Base-by-base conservation (phyloP, 345 rosid genomes). In the Schrenkiella parvula region DNA sequence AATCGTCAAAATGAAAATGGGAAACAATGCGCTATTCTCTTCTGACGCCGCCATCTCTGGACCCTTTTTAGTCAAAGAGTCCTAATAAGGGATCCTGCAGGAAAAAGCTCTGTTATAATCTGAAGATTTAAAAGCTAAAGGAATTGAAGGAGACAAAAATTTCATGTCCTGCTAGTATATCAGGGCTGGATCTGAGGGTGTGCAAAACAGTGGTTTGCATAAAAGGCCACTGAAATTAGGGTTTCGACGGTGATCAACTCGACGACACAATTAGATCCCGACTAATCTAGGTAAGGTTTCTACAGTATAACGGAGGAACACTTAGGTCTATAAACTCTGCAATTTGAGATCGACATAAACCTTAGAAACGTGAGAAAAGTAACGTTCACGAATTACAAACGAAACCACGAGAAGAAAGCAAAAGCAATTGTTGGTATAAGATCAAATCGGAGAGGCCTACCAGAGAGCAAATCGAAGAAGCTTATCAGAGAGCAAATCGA, bases 1-100 rank as follows among this genome's bases (percentile, higher is more conserved):
- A 55, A 92, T 90, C 38, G 99, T 95, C 84, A 95, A 83, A 64
- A 95, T 87, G 72, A 95, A 95, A 73, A 92, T 95, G 4, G 99
- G 99, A 82, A 95, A 95, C 85, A 92, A 55, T 0, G 90, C 84
- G 70, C 93, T 81, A 64, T 75, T 95, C 86, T 95, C 99, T 74
- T 95, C 97, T 0, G 97, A 84, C 13, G 96, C 90, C 70, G 96
- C 98, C 98, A 95, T 95, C 65, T 29, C 52, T 54, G 22, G 15
- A 82, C 63, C 74, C 75, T 71, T 82, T 34, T 65, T 60, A 25
- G 72, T 55, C 22, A 41, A 70, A 56, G 66, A 63, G 74, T 26
- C 48, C 35, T 60, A 10, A 51, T 71, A 48, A 68, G 68, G 39
- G 34, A 61, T 29, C 34, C 70, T 72, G 74, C 66, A 72, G 17